phyloP scores from a whole-genome alignment of 148 eudicot species.

The Persicaria maculosa region DNA sequence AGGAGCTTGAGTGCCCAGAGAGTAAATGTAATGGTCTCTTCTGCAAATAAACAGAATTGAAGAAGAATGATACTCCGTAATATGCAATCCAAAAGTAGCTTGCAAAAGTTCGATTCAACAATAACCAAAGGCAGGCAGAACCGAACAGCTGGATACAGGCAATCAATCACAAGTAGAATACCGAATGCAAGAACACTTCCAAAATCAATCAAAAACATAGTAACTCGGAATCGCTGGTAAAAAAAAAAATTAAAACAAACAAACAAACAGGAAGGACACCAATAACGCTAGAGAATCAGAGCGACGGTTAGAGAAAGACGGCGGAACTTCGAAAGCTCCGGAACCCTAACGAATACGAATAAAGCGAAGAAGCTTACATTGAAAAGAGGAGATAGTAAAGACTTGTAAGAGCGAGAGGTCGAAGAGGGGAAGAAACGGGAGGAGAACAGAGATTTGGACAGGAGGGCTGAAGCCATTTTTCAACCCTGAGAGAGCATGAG shows the following conservation, averaged over 20 bases:
- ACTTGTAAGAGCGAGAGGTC: not conserved
- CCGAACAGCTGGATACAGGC: not conserved
- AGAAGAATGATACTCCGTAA: not conserved
- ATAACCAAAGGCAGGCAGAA: not conserved
- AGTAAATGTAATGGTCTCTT: conserved; percentile 26
- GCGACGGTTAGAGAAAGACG: not conserved
- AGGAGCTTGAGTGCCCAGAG: conserved; percentile 22
- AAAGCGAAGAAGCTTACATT: not conserved
- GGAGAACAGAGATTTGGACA: conserved; percentile 2
- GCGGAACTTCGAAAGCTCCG: not conserved
- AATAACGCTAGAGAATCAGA: not conserved
- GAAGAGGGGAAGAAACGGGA: conserved; percentile 6
- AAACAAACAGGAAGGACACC: not conserved
- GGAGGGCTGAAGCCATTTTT: conserved; percentile 10
- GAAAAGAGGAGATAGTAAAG: not conserved
- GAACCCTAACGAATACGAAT: not conserved
- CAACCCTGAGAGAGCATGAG: conserved; percentile 8
- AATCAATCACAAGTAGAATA: not conserved
- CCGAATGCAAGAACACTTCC: not conserved
- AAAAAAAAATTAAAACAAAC: not conserved
- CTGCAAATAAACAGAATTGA: conserved; percentile 30
- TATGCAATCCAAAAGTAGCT: too few species aligned
- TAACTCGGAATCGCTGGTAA: not conserved
- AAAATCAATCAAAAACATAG: not conserved
- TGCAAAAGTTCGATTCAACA: not conserved